Evolutionary conservation across 2,329 filamentous ascomycete species (phyloP).

Genomic region (Fusarium piperis): DNA sequence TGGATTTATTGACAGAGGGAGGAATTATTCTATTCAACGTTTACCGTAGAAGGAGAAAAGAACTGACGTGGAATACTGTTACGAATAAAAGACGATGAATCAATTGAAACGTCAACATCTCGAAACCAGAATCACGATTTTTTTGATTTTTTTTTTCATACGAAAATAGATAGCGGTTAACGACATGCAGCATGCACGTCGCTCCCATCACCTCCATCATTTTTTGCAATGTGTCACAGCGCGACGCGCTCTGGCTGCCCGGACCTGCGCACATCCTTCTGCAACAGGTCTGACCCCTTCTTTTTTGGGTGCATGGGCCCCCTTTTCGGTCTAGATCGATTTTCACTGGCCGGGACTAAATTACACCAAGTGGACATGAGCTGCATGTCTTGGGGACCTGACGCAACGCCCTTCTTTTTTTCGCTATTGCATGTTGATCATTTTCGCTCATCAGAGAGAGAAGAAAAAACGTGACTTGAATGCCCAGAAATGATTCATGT

Average conservation of each 20-base stretch:
- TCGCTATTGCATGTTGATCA: constrained; percentile 17
- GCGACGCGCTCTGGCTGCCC: neutral
- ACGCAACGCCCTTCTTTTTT: neutral
- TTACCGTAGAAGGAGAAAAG: neutral
- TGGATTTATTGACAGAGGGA: neutral
- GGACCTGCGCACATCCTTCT: neutral
- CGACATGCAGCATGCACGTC: constrained; percentile 1
- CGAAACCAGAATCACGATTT: neutral
- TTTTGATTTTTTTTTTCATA: no score
- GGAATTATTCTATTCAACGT: neutral
- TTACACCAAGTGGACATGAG: constrained; percentile 11
- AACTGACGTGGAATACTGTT: neutral
- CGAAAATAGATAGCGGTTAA: neutral
- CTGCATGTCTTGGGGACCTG: constrained; percentile 13
- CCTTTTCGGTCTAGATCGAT: neutral
- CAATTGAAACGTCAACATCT: neutral
- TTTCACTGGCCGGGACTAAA: neutral
- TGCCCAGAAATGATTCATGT: constrained; percentile 20
- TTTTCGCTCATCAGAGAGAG: neutral
- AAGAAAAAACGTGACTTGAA: constrained; percentile 23
- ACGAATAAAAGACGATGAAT: neutral
- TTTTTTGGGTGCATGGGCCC: neutral
- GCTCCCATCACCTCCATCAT: neutral
- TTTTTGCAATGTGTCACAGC: constrained; percentile 22
- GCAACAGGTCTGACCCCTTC: neutral